phyloP scores from a whole-genome alignment of 2,329 filamentous ascomycete genomes.

The Penicillium sclerotiorum region DNA sequence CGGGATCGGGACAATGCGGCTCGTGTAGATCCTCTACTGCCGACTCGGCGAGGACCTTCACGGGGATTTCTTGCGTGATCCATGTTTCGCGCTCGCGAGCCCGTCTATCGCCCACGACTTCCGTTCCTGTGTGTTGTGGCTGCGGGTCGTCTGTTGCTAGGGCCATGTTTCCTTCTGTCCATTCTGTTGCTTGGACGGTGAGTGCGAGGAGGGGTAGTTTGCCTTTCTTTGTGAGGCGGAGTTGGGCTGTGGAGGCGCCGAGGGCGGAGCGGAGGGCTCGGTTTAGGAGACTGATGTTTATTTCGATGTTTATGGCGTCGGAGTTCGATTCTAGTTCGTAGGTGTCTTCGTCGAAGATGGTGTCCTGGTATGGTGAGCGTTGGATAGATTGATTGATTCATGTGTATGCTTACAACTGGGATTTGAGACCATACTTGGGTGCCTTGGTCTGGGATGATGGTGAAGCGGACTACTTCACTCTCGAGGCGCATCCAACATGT shows the following conservation, averaged over 20 bases:
- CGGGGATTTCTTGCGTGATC: constrained; percentile 94
- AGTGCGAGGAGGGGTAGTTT: constrained; percentile 83
- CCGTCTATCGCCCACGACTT: constrained; percentile 50
- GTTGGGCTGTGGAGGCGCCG: constrained; percentile 76
- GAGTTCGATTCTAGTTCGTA: constrained; percentile 87
- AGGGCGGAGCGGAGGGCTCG: constrained; percentile 88
- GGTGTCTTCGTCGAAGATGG: constrained; percentile 76
- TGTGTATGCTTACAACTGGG: constrained; percentile 36
- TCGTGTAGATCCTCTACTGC: constrained; percentile 93
- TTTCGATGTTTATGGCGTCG: constrained; percentile 95
- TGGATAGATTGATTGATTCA: background rate
- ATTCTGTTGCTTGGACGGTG: constrained; percentile 72
- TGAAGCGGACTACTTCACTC: constrained; percentile 86
- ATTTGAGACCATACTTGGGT: constrained; percentile 95
- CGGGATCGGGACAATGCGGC: constrained; percentile 84
- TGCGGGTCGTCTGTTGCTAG: constrained; percentile 47
- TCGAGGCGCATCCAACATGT: constrained; percentile 90
- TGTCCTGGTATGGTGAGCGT: constrained; percentile 55
- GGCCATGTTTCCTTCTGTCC: constrained; percentile 55
- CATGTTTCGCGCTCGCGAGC: constrained; percentile 80
- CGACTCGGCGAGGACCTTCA: constrained; percentile 80
- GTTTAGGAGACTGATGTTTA: constrained; percentile 84
- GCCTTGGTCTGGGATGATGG: constrained; percentile 90
- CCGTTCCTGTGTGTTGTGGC: constrained; percentile 40
- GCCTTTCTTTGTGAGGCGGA: constrained; percentile 92